phyloP scores from a whole-genome alignment of 495 filamentous ascomycete genomes.

The Margaritispora aquatica region DNA sequence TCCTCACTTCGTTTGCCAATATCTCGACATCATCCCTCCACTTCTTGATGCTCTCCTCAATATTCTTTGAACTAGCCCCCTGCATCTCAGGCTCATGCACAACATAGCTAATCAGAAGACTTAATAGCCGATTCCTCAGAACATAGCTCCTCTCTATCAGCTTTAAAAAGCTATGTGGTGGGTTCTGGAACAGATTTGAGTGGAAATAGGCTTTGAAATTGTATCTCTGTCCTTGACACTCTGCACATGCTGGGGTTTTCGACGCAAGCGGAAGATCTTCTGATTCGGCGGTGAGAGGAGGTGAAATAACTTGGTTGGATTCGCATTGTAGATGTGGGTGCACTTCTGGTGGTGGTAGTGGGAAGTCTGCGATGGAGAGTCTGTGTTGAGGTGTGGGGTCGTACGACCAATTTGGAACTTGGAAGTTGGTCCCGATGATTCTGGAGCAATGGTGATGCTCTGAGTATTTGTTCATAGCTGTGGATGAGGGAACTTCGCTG shows the following conservation, averaged over 20 bases:
- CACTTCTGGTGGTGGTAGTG: neutral
- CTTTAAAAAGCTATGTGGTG: conserved; percentile 13
- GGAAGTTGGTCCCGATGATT: neutral
- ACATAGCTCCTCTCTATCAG: conserved; percentile 14
- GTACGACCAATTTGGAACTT: neutral
- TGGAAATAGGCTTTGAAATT: conserved; percentile 21
- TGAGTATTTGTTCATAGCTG: neutral
- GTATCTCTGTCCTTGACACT: conserved; percentile 18
- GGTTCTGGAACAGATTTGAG: conserved; percentile 5
- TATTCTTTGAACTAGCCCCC: neutral
- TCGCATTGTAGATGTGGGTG: neutral
- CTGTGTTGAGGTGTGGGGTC: neutral
- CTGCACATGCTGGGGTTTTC: neutral
- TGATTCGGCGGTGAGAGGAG: neutral
- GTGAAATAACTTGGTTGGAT: neutral
- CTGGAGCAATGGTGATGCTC: neutral
- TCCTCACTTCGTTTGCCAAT: neutral
- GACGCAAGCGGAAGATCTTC: neutral
- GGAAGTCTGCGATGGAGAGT: neutral
- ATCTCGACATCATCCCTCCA: conserved; percentile 4
- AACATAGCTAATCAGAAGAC: conserved; percentile 13
- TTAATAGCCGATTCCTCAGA: conserved; percentile 13
- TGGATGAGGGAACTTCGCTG: neutral
- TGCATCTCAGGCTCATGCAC: neutral
- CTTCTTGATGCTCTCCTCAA: neutral